phyloP scores from a whole-genome alignment of 2,329 filamentous ascomycete species.

The Ascosphaera acerosa region DNA sequence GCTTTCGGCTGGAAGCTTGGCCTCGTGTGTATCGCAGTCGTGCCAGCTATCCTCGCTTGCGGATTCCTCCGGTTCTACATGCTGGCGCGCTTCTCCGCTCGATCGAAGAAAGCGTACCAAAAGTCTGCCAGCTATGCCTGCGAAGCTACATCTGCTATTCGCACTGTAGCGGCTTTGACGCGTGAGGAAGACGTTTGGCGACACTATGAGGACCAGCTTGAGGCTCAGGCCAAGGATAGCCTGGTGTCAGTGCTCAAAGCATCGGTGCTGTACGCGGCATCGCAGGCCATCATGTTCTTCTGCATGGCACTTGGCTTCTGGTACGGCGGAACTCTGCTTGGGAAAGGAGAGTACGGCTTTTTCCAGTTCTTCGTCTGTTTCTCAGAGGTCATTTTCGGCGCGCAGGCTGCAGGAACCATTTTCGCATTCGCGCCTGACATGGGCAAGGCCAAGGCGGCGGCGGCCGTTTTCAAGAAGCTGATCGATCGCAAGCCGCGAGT shows the following conservation, averaged over 20 bases:
- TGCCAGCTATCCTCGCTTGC: constrained; percentile 52
- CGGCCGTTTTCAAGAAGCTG: constrained; percentile 51
- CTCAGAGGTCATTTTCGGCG: constrained; percentile 65
- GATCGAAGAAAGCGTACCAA: constrained; percentile 57
- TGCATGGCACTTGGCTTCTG: constrained; percentile 77
- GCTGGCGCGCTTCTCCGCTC: constrained; percentile 50
- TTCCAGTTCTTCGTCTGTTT: constrained; percentile 91
- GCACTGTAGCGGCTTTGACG: constrained; percentile 76
- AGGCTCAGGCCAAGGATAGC: constrained; percentile 38
- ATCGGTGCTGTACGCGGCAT: constrained; percentile 54
- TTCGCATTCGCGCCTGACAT: constrained; percentile 83
- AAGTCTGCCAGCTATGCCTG: constrained; percentile 67
- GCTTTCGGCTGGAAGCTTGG: constrained; percentile 70
- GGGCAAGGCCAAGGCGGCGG: constrained; percentile 74
- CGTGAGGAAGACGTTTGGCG: constrained; percentile 57
- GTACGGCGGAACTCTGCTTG: constrained; percentile 64
- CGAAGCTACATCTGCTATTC: constrained; percentile 80
- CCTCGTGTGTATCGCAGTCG: constrained; percentile 52
- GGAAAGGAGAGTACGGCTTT: constrained; percentile 40
- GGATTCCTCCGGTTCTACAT: constrained; percentile 79
- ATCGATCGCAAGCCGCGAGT: constrained; percentile 65
- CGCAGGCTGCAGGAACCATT: constrained; percentile 70
- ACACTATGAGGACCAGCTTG: constrained; percentile 43
- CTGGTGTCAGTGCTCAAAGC: constrained; percentile 51
- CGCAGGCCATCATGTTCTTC: constrained; percentile 62